Evolutionary conservation across 108 stramenopile genomes (phyloP).

Genomic region (Discostella pseudostelligera): DNA sequence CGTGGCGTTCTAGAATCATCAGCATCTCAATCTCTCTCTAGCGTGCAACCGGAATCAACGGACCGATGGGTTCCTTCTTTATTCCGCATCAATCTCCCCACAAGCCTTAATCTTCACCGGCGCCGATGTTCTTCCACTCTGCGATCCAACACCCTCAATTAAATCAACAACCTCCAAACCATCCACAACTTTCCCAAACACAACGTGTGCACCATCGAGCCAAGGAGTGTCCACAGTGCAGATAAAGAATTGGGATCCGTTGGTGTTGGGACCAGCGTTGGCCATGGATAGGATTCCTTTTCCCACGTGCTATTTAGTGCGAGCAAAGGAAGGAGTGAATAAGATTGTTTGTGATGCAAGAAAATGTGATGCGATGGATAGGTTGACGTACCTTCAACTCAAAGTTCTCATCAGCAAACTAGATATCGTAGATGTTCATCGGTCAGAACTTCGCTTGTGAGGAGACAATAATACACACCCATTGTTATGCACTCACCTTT

Average conservation of each 20-base stretch:
- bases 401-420: conserved; percentile 96
- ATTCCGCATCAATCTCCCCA: conserved; percentile 60
- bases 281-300: conserved; percentile 82
- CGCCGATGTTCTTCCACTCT: conserved; percentile 60
- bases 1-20: too few relatives aligned
- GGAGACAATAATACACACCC: neutral
- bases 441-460: conserved; percentile 2
- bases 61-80: too few relatives aligned
- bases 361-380: conserved; percentile 1
- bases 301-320: conserved; percentile 52
- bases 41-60: too few relatives aligned
- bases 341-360: too few relatives aligned
- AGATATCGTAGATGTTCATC: conserved; percentile 31
- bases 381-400: conserved; percentile 52
- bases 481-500: conserved; percentile 17
- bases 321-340: too few relatives aligned
- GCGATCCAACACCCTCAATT: conserved; percentile 79
- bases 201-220: conserved; percentile 90
- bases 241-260: conserved; percentile 85
- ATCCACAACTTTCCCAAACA: conserved; percentile 84
- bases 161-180: conserved; percentile 81
- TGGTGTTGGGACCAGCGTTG: conserved; percentile 84
- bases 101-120: conserved; percentile 75
- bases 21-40: too few relatives aligned
- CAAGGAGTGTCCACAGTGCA: conserved; percentile 92